These are phyloP conservation scores for Ganoderma leucocontextum DNA, from an alignment of 1,284 basidiomycete species.

Conservation along the genomic window DNA sequence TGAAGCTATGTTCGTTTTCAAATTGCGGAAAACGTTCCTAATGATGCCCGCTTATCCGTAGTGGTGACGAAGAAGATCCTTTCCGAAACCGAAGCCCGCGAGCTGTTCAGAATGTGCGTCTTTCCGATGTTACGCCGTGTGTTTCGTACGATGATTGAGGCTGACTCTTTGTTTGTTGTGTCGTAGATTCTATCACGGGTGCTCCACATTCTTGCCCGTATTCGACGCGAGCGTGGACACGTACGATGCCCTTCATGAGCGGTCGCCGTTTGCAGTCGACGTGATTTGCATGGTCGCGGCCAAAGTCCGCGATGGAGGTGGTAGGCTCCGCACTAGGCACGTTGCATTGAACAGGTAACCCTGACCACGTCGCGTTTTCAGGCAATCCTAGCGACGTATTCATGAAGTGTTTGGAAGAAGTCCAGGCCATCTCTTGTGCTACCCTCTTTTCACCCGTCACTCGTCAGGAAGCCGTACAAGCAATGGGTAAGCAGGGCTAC, in stretches of 20 bases:
- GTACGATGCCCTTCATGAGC: slow-evolving; percentile 80
- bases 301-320: slow-evolving; percentile 87
- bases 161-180: slow-evolving; percentile 5
- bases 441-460: slow-evolving; percentile 87
- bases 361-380: slow-evolving; percentile 35
- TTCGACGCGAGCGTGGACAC: slow-evolving; percentile 84
- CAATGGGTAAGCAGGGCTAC: slow-evolving; percentile 73
- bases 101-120: slow-evolving; percentile 83
- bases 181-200: slow-evolving; percentile 83
- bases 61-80: slow-evolving; percentile 85
- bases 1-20: neutral
- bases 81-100: slow-evolving; percentile 81
- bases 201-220: slow-evolving; percentile 89
- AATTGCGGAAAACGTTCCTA: slow-evolving; percentile 19
- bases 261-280: slow-evolving; percentile 86
- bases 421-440: slow-evolving; percentile 83
- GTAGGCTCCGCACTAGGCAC: slow-evolving; percentile 48
- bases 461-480: slow-evolving; percentile 86
- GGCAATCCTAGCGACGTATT: slow-evolving; percentile 74
- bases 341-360: neutral
- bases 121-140: slow-evolving; percentile 29
- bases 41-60: slow-evolving; percentile 40
- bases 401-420: slow-evolving; percentile 77
- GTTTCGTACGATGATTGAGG: slow-evolving; percentile 20
- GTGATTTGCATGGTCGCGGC: slow-evolving; percentile 92